These are phyloP conservation scores for Solanum piurae DNA, from an alignment of 257 asterid species.

Conservation along the genomic window DNA sequence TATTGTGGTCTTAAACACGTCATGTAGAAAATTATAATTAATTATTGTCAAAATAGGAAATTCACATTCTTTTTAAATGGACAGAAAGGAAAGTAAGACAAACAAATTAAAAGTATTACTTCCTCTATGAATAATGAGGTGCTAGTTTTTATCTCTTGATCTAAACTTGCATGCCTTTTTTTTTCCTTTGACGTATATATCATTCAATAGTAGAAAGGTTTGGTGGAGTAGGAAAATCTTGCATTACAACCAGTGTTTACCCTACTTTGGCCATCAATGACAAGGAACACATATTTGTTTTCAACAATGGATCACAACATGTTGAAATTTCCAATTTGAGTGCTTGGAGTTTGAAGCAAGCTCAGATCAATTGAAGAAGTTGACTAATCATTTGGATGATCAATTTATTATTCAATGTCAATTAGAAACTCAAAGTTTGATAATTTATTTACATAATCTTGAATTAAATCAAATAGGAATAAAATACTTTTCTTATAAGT, in stretches of 20 bases:
- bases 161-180: neutral
- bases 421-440: neutral
- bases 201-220: slow-evolving; percentile 25
- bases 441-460: neutral
- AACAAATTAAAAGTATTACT: neutral
- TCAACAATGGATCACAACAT: slow-evolving; percentile 15
- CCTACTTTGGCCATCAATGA: neutral
- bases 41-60: too few relatives aligned
- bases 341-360: slow-evolving; percentile 18
- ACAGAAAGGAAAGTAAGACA: neutral
- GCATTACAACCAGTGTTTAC: slow-evolving; percentile 27
- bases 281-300: neutral
- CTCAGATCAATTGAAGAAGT: neutral
- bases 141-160: neutral
- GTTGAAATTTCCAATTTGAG: slow-evolving; percentile 1
- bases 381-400: neutral
- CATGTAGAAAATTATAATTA: too few relatives aligned
- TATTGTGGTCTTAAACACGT: too few relatives aligned
- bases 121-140: neutral
- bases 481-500: too few relatives aligned
- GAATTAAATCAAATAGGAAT: too few relatives aligned
- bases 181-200: slow-evolving; percentile 10
- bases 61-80: too few relatives aligned
- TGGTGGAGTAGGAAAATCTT: slow-evolving; percentile 18
- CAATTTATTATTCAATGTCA: neutral